Evolutionary conservation across 1,284 basidiomycete genomes (phyloP), one percentile per base, ranked within the genome.

Genomic region (Cryptococcus floricola): DNA sequence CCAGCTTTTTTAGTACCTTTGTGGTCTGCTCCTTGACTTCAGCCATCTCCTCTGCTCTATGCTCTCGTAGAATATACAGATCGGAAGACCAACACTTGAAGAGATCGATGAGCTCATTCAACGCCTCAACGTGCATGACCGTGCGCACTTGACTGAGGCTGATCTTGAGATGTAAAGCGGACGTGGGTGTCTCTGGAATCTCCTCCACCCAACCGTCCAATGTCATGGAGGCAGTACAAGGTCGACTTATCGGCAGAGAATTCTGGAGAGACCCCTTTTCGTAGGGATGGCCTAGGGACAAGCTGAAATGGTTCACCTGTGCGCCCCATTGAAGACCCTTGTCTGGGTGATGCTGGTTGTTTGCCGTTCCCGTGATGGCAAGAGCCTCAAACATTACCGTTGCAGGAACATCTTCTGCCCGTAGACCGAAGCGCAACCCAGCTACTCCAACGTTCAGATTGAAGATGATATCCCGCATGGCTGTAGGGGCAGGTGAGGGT

Each of bases 51-150:
- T 80, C 76, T 4, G 85, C 83, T 39, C 91, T 84, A 63, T 87
- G 84, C 63, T 89, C 86, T 65, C 85, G 82, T 34, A 88, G 81
- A 18, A 83, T 77, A 19, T 86, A 77, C 52, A 94, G 80, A 67
- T 95, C 92, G 6, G 83, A 82, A 83, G 89, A 67, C 63, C 68
- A 66, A 52, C 91, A 83, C 67, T 91, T 88, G 48, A 93, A 76
- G 56, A 93, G 88, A 70, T 95, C 92, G 14, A 87, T 88, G 12
- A 95, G 78, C 68, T 93, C 89, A 37, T 87, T 87, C 50, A 95
- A 85, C 0, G 92, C 92, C 58, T 88, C 89, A 16, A 92, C 86
- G 71, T 93, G 91, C 87, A 94, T 87, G 47, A 94, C 88, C 0
- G 91, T 90, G 69, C 95, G 90, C 6, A 91, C 84, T 70, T 87